Evolutionary conservation across 139 green algal species (phyloP).

Genomic region (Chlamydomonas sp.): DNA sequence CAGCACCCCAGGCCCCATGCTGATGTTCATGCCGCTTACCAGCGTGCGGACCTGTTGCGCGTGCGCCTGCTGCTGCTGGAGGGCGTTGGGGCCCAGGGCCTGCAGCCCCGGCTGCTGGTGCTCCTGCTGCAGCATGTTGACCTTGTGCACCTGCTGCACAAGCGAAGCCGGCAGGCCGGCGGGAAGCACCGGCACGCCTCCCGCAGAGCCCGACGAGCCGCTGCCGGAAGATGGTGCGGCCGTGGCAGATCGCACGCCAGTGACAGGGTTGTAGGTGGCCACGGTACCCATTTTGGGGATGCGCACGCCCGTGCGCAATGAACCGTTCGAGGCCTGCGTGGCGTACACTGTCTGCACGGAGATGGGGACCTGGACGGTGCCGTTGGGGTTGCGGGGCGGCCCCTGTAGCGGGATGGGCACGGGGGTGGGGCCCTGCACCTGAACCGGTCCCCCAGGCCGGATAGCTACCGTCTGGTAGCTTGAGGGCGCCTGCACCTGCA

Average conservation of each 20-base stretch:
- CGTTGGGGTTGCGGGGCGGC: too few relatives aligned
- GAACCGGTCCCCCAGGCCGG: too few relatives aligned
- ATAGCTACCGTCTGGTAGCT: too few relatives aligned
- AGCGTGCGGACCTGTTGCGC: not conserved
- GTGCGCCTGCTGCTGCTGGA: not conserved
- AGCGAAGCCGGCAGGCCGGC: constrained; percentile 5
- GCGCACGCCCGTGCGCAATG: not conserved
- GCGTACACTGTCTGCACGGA: not conserved
- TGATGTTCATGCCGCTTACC: not conserved
- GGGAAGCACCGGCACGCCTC: not conserved
- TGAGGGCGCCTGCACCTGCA: too few relatives aligned
- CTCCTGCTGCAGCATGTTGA: constrained; percentile 32
- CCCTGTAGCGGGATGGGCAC: too few relatives aligned
- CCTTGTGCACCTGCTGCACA: constrained; percentile 34
- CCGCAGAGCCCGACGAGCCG: not conserved
- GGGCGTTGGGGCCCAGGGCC: not conserved
- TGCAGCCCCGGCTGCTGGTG: not conserved
- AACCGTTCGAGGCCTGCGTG: not conserved
- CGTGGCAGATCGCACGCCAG: constrained; percentile 24
- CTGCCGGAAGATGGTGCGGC: not conserved
- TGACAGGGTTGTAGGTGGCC: constrained; percentile 36
- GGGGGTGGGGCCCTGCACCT: too few relatives aligned
- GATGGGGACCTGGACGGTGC: not conserved
- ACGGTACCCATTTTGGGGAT: constrained; percentile 40
- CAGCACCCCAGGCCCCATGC: not conserved